A percentile compares a stretch with the other conserved stretches of the same genome.
These are phyloP conservation scores for Xylaria hypoxylon DNA, from an alignment of 2,329 filamentous ascomycete species.

Conservation along the genomic window DNA sequence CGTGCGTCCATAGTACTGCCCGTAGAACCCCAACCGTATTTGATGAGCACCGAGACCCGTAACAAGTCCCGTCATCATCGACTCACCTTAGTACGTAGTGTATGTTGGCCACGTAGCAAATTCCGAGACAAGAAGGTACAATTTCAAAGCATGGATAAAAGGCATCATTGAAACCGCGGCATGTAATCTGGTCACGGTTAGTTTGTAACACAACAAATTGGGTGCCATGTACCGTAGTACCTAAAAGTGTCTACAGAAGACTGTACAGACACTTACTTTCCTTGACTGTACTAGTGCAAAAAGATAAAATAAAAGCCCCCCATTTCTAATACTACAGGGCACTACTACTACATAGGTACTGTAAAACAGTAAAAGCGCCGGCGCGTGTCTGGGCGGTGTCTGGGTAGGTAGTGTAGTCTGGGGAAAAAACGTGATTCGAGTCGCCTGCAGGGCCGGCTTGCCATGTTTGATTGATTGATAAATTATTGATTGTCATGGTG, in stretches of 20 bases:
- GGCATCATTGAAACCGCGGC: slow-evolving; percentile 7
- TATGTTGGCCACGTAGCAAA: slow-evolving; percentile 24
- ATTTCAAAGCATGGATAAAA: slow-evolving; percentile 12
- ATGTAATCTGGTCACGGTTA: slow-evolving; percentile 19
- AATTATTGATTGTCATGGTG: slow-evolving; percentile 13
- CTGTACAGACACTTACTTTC: background rate
- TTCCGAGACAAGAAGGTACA: slow-evolving; percentile 31
- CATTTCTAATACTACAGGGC: too few species aligned
- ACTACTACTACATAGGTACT: slow-evolving; percentile 17
- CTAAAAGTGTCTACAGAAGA: too few species aligned
- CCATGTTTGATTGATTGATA: slow-evolving; percentile 25
- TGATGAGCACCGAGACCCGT: slow-evolving; percentile 14
- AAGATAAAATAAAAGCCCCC: too few species aligned
- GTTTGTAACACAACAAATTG: background rate
- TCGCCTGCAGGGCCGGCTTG: slow-evolving; percentile 37
- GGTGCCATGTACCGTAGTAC: background rate
- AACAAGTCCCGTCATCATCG: slow-evolving; percentile 20
- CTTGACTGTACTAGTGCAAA: slow-evolving; percentile 11
- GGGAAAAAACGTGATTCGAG: slow-evolving; percentile 40
- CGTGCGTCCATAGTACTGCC: too few species aligned
- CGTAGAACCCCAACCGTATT: background rate
- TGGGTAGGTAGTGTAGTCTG: too few species aligned
- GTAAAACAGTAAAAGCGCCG: slow-evolving; percentile 21
- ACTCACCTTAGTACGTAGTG: slow-evolving; percentile 2
- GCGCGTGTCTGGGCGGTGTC: slow-evolving; percentile 35